Evolutionary conservation across 208 protist species (phyloP), one percentile per base, ranked within the genome.

Genomic region (Trypanosoma cruzi): DNA sequence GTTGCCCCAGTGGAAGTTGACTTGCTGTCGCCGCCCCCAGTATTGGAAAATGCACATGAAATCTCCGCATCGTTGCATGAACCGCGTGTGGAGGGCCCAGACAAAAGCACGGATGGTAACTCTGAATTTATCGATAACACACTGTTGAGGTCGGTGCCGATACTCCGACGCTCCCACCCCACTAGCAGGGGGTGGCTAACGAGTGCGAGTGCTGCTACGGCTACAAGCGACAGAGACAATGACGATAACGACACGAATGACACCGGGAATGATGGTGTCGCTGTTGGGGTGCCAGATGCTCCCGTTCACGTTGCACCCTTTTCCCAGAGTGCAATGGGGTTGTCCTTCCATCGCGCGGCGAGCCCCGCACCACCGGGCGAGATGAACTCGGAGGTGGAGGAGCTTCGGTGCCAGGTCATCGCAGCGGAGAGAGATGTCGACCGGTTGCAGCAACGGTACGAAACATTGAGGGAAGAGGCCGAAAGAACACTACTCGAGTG

Each of bases 391-490:
- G 76, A 71, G 46, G 28, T 65, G 29, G 60, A 52, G 42, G 69
- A 50, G 11, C 46, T 64, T n/a, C 48, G 42, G 36, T 34, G 57
- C 10, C 67, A 63, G 20, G 66, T 73, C 16, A 57, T 44, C 10
- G 68, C 40, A 3, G 57, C 66, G 7, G 60, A 56, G 34, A 40
- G 31, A 22, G 65, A 54, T 31, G 64, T 44, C 28, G 71, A 79
- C 40, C 64, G 82, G 49, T 48, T 93, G 40, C 68, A 82, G 64
- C 63, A 60, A 29, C 34, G 49, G 31, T 72, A 65, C 81, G 69
- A 78, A 80, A 62, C 70, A 83, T 37, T 84, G 71, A 1, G 77
- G 71, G 58, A 64, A 77, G 37, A 86, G 80, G 61, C 68, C 77
- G 73, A 40, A 46, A 18, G 88, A 91, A 46, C 76, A 78, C 46